These are phyloP conservation scores for Ceratobasidium sp. DNA, from an alignment of 1,284 basidiomycete species.

Conservation along the genomic window DNA sequence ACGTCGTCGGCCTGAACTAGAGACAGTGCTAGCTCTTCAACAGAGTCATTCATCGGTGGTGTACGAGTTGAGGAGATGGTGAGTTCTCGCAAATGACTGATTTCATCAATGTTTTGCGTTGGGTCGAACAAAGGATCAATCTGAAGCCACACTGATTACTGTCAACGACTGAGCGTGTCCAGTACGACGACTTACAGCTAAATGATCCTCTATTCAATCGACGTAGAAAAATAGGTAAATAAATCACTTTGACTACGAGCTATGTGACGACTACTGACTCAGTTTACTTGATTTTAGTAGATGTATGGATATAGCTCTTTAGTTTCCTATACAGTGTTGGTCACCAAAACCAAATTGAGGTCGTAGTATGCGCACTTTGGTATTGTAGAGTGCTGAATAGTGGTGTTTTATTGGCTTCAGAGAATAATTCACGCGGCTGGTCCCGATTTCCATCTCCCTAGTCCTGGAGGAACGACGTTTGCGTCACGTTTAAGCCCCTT, in stretches of 20 bases:
- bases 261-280: no score
- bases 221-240: no score
- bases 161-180: no score
- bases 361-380: background rate
- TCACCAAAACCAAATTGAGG: no score
- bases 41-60: background rate
- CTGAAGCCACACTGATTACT: no score
- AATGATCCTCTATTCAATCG: no score
- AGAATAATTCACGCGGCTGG: conserved; percentile 20
- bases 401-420: background rate
- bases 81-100: background rate
- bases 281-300: no score
- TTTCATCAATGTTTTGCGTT: background rate
- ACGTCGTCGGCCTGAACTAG: background rate
- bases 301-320: no score
- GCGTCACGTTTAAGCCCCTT: conserved; percentile 12
- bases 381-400: no score
- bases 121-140: background rate
- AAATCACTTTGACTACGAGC: no score
- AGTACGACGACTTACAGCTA: no score
- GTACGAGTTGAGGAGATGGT: background rate
- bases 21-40: background rate
- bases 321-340: no score
- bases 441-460: conserved; percentile 40
- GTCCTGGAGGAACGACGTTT: conserved; percentile 10